Base-by-base conservation (phyloP, 2,329 filamentous ascomycete genomes). In the Lasiodiplodia sp. region DNA sequence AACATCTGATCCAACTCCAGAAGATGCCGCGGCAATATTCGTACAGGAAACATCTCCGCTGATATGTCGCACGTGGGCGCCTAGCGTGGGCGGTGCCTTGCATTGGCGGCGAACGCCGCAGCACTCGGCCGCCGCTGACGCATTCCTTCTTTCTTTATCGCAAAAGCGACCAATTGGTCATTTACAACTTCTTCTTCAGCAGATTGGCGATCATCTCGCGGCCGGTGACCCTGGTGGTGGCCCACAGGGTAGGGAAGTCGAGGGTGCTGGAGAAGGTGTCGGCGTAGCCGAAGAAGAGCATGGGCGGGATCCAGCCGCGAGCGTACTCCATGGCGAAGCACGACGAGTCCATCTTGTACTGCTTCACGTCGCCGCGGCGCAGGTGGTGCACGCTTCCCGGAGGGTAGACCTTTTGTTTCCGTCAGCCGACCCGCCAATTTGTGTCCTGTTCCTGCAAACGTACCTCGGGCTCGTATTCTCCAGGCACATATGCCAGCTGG, bases 211-310 rank as follows among this genome's bases (percentile, higher is more conserved):
- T 82, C 89, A 96, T 97, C 85, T 94, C 88, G 69, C 88, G 83
- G 2, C 84, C 93, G 1, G 93, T 96, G 70, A 95, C 85, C 72
- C 83, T 84, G 40, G 87, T 87, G n/a, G 92, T 97, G 75, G 87
- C 87, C 91, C 91, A 96, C 75, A 97, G 80, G 1, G 93, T 97
- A n/a, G 87, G 88, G 77, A 96, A 87, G 80, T 97, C 94, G 72
- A 97, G 84, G 4, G 93, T 97, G 80, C 90, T 94, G 67, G 86
- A 88, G 69, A 97, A 85, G 57, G 88, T 89, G 80, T 97, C 94
- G 71, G 93, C 92, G 79, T 91, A 95, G 70, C 94, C 94, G 79
- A 97, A 97, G 79, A 92, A 91, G 64, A 97, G 84, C 94, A 97
- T 97, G 69, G 92, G 92, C 57, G 94, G 94, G 80, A 97, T 96